These are phyloP conservation scores for Auricularia sp. DNA, from an alignment of 768 basidiomycete genomes.

Conservation along the genomic window DNA sequence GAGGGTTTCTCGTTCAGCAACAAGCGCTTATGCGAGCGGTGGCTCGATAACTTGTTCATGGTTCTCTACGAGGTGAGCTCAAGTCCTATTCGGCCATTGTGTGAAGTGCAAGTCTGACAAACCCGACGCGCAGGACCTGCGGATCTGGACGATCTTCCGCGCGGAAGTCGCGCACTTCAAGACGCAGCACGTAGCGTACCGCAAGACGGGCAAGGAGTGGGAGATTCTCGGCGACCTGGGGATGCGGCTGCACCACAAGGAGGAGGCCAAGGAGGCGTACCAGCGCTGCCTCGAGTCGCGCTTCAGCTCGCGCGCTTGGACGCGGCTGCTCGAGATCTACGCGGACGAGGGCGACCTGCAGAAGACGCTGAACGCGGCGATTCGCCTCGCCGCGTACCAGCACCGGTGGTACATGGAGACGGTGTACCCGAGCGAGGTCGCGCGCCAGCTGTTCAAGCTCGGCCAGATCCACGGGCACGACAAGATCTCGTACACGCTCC, in stretches of 20 bases:
- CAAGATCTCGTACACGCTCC: slow-evolving; percentile 85
- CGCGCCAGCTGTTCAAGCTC: slow-evolving; percentile 85
- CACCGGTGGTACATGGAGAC: slow-evolving; percentile 62
- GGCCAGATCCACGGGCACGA: slow-evolving; percentile 87
- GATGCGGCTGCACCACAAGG: slow-evolving; percentile 87
- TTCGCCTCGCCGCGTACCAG: slow-evolving; percentile 88
- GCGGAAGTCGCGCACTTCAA: slow-evolving; percentile 99
- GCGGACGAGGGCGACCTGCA: slow-evolving; percentile 95
- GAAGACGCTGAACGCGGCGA: slow-evolving; percentile 81
- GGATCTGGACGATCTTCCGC: slow-evolving; percentile 98
- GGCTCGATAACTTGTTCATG: slow-evolving; percentile 98
- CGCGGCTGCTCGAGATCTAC: slow-evolving; percentile 89
- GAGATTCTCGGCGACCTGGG: slow-evolving; percentile 96
- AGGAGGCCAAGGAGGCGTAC: slow-evolving; percentile 97
- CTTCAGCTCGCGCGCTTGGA: slow-evolving; percentile 89
- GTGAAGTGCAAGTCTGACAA: not conserved
- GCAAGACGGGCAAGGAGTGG: slow-evolving; percentile 96
- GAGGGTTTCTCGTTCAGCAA: slow-evolving; percentile 88
- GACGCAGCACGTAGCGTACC: slow-evolving; percentile 94
- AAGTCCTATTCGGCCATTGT: not conserved
- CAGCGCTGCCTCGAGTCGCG: slow-evolving; percentile 85
- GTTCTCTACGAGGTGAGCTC: slow-evolving; percentile 84
- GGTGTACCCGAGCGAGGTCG: slow-evolving; percentile 87
- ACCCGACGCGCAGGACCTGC: slow-evolving; percentile 55
- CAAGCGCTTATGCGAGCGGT: slow-evolving; percentile 92